Percentiles rank a stretch among this genome's conserved stretches.
These are phyloP conservation scores for Plasmodium gallinaceum DNA, from an alignment of 169 alveolate species.

Conservation along the genomic window DNA sequence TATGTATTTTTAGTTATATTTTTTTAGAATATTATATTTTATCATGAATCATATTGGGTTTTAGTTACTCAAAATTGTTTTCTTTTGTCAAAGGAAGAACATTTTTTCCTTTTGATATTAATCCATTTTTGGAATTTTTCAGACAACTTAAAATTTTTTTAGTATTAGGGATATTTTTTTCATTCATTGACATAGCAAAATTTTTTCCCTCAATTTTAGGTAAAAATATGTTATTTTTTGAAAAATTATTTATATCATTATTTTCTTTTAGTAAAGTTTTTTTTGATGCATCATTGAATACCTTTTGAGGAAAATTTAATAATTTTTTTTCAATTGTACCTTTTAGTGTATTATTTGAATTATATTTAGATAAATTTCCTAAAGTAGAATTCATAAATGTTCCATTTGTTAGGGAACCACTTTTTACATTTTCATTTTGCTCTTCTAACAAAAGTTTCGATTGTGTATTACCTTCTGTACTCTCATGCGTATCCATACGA, in stretches of 20 bases:
- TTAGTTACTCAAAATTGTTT: no score
- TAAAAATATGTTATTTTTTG: constrained; percentile 6
- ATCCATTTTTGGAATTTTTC: neutral
- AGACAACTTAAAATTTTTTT: neutral
- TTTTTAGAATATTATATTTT: no score
- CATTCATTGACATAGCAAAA: neutral
- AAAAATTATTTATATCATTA: neutral
- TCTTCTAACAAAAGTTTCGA: neutral
- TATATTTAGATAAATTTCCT: neutral
- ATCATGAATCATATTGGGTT: no score
- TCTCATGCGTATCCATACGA: no score
- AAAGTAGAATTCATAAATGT: neutral
- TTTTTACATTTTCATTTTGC: neutral
- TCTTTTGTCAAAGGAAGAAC: no score
- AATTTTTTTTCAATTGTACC: neutral
- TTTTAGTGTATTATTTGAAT: neutral
- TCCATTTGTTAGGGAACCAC: neutral
- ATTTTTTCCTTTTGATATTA: neutral
- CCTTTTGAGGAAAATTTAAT: neutral
- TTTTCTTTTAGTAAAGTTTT: neutral
- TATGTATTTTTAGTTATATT: neutral
- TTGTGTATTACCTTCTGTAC: neutral
- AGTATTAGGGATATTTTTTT: neutral
- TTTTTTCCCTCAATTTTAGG: constrained; percentile 1
- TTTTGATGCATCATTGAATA: neutral